These are phyloP conservation scores for Daldinia decipiens DNA, from an alignment of 495 filamentous ascomycete genomes.

Conservation along the genomic window DNA sequence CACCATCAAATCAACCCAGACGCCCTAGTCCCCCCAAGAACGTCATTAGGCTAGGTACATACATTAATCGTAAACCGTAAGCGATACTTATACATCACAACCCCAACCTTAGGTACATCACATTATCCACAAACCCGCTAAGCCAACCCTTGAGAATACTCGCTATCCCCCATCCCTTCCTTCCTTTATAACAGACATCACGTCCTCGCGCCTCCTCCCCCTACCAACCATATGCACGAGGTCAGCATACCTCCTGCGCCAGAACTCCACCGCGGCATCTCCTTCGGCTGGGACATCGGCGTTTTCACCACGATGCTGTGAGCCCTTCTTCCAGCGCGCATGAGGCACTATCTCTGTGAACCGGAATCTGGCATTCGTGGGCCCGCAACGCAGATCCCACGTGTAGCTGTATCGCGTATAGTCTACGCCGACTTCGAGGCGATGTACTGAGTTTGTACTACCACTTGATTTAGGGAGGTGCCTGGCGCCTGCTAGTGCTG, in stretches of 20 bases:
- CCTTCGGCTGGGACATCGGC: slow-evolving; percentile 42
- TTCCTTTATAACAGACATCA: not conserved
- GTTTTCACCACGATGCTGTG: slow-evolving; percentile 33
- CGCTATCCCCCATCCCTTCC: not conserved
- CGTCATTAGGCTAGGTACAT: too few species aligned
- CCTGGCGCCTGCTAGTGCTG: slow-evolving; percentile 60
- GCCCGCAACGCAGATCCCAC: slow-evolving; percentile 61
- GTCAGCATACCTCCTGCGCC: slow-evolving; percentile 53
- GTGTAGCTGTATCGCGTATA: slow-evolving; percentile 53
- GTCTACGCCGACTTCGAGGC: slow-evolving; percentile 50
- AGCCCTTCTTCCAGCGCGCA: slow-evolving; percentile 47
- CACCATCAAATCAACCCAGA: not conserved
- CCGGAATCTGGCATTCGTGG: slow-evolving; percentile 55
- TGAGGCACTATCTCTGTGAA: slow-evolving; percentile 61
- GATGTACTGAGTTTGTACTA: slow-evolving; percentile 48
- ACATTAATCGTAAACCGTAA: slow-evolving; percentile 11
- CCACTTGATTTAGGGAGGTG: slow-evolving; percentile 52
- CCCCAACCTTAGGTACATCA: not conserved
- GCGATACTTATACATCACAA: too few species aligned
- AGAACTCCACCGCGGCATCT: slow-evolving; percentile 50
- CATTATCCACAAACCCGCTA: not conserved
- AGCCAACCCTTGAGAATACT: not conserved
- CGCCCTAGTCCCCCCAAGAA: not conserved
- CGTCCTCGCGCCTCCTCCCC: slow-evolving; percentile 26
- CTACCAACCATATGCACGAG: slow-evolving; percentile 45